phyloP scores from a whole-genome alignment of 306 rosid species.

The Boehmeria nivea region DNA sequence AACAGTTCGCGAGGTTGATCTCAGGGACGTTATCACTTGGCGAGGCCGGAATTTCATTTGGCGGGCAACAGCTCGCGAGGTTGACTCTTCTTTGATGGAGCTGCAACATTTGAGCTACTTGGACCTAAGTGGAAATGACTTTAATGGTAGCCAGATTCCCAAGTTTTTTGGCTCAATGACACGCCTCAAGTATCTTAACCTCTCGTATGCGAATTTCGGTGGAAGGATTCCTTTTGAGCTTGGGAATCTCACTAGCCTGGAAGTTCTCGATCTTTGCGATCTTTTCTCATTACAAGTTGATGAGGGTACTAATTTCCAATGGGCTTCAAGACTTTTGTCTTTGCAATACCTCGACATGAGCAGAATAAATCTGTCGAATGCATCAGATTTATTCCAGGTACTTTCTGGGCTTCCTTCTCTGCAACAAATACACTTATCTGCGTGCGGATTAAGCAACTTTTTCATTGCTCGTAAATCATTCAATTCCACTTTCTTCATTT shows the following conservation, averaged over 20 bases:
- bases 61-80: background rate
- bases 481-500: no score
- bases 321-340: background rate
- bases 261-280: background rate
- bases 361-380: background rate
- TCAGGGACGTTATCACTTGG: no score
- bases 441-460: background rate
- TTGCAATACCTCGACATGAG: slow-evolving; percentile 8
- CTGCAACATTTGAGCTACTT: slow-evolving; percentile 10
- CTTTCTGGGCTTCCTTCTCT: background rate
- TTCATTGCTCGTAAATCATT: no score
- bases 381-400: background rate
- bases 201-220: slow-evolving; percentile 13
- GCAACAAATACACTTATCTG: background rate
- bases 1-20: no score
- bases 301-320: background rate
- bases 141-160: background rate
- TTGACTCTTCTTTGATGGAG: slow-evolving; percentile 13
- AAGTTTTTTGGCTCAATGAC: slow-evolving; percentile 12
- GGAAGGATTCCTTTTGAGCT: slow-evolving; percentile 8
- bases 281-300: no score
- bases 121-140: slow-evolving; percentile 20
- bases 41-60: no score
- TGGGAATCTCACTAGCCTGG: slow-evolving; percentile 4
- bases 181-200: slow-evolving; percentile 5